phyloP scores from a whole-genome alignment of 352 stramenopile genomes.

The Phytopythium sindhum region DNA sequence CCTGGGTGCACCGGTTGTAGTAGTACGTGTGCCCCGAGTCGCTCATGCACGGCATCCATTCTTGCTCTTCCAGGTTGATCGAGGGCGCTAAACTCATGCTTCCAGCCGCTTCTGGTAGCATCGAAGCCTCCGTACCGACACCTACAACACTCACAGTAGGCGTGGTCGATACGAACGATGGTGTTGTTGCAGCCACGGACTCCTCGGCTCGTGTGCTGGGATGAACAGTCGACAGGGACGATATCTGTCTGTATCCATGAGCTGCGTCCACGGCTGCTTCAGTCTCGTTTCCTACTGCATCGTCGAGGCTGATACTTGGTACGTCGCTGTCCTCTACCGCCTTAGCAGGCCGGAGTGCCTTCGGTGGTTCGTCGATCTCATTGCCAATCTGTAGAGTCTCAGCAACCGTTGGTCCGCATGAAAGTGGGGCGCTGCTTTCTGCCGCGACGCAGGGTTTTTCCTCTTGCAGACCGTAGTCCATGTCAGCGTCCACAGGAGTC shows the following conservation, averaged over 20 bases:
- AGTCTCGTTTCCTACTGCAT: background rate
- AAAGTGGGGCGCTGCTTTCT: too few species aligned
- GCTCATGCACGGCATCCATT: conserved; percentile 40
- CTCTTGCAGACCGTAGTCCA: background rate
- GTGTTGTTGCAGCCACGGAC: background rate
- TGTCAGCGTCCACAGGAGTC: background rate
- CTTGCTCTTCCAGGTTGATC: conserved; percentile 5
- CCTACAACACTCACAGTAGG: background rate
- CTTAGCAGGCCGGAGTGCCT: background rate
- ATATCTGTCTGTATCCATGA: background rate
- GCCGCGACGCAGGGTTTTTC: background rate
- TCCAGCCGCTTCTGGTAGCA: background rate
- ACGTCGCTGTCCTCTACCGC: background rate
- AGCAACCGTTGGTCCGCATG: too few species aligned
- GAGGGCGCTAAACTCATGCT: background rate
- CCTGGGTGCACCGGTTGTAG: conserved; percentile 57
- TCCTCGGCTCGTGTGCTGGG: background rate
- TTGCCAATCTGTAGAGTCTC: too few species aligned
- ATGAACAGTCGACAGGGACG: background rate
- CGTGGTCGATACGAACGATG: background rate
- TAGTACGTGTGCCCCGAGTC: conserved; percentile 65
- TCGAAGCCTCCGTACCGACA: background rate
- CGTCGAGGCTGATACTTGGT: background rate
- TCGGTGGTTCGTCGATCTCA: background rate
- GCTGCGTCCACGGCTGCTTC: background rate